phyloP scores from a whole-genome alignment of 2,329 filamentous ascomycete genomes.

The Zasmidium cellare region DNA sequence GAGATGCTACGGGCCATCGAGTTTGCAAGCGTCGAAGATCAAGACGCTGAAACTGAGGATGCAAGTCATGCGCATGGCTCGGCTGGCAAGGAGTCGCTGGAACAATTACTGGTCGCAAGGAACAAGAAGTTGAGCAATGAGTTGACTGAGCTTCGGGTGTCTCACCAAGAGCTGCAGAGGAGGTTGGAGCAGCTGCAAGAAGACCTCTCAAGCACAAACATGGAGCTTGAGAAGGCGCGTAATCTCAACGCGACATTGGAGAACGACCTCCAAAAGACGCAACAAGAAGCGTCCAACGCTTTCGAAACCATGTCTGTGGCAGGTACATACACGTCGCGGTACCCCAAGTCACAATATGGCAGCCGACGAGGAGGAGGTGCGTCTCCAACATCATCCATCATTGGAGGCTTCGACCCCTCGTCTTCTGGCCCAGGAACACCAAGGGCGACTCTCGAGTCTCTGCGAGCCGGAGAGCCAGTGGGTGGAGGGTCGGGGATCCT shows the following conservation, averaged over 20 bases:
- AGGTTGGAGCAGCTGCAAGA: conserved; percentile 79
- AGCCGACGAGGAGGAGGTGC: conserved; percentile 68
- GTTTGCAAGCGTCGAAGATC: conserved; percentile 82
- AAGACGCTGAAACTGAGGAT: conserved; percentile 60
- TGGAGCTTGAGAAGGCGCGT: conserved; percentile 81
- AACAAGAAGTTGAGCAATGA: conserved; percentile 98
- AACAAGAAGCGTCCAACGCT: conserved; percentile 78
- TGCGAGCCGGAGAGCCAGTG: conserved; percentile 65
- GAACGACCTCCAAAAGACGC: conserved; percentile 83
- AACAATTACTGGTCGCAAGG: conserved; percentile 84
- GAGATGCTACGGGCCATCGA: conserved; percentile 96
- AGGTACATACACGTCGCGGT: conserved; percentile 82
- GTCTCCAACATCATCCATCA: conserved; percentile 91
- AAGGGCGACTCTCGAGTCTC: conserved; percentile 53
- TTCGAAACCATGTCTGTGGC: conserved; percentile 92
- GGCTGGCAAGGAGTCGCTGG: conserved; percentile 68
- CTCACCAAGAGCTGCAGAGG: conserved; percentile 85
- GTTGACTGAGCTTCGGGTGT: conserved; percentile 86
- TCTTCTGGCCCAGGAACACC: conserved; percentile 38
- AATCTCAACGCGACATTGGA: conserved; percentile 86
- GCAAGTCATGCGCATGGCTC: conserved; percentile 51
- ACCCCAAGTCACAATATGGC: conserved; percentile 63
- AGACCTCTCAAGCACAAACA: conserved; percentile 78
- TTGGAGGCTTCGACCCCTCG: conserved; percentile 92
- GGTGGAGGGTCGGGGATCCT: conserved; percentile 77